Base-by-base conservation (phyloP, 2,329 filamentous ascomycete species). In the Neonectria ditissima region DNA sequence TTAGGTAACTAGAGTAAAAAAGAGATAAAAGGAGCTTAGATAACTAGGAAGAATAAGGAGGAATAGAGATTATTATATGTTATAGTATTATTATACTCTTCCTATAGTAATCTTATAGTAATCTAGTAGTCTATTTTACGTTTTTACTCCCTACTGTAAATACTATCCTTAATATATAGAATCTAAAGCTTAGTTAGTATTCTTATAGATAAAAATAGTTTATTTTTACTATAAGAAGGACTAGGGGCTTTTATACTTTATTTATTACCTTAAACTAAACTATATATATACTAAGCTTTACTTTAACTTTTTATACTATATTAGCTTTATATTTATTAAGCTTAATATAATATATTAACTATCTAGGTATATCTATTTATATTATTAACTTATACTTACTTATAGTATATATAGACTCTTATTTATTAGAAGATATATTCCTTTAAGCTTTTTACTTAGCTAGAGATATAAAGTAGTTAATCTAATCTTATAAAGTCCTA, bases 161-260 rank as follows among this genome's bases (percentile, higher is more conserved):
- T n/a, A n/a, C n/a, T n/a, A n/a, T n/a, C n/a, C n/a, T n/a, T n/a
- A n/a, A n/a, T n/a, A n/a, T 11, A 34, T 11, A 14, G 8, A 34
- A 11, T 34, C 11, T 34, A 34, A 34, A 34, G 32, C 11, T 11
- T 34, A 34, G 11, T 6, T 22, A n/a, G 10, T 11, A 34, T 10
- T 34, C 9, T 11, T 34, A 34, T 34, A 5, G 8, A 34, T 34
- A 34, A 14, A 34, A 34, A 34, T 34, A 34, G 32, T 34, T 8
- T 34, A 73, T 63, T 73, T 73, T 45, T 73, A 71, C 37, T 64
- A 52, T 11, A 71, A 67, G 6, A 69, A 71, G 57, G 73, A 73
- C 51, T 73, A 70, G 69, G 65, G 65, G 20, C 56, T 64, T 9
- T 65, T 67, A 20, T 73, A 71, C 63, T 73, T 65, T 44, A 62